These are phyloP conservation scores for Soucietia sequanensis DNA, from an alignment of 805 yeast genomes.

Conservation along the genomic window DNA sequence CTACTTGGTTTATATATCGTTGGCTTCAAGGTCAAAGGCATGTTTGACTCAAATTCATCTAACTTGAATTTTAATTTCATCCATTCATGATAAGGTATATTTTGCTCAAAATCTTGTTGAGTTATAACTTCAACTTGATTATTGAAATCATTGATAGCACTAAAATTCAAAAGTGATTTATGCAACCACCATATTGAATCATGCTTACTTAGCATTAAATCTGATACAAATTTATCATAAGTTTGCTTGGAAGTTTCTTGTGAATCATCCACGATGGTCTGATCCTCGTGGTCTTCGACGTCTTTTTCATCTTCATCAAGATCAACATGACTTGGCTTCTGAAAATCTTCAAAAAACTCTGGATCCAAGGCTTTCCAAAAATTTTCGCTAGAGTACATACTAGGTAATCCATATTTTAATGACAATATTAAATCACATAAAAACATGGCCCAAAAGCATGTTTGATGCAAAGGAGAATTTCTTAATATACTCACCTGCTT, in stretches of 20 bases:
- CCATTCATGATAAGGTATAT: slow-evolving; percentile 26
- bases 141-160: slow-evolving; percentile 29
- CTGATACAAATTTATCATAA: slow-evolving; percentile 1
- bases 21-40: slow-evolving; percentile 32
- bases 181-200: slow-evolving; percentile 37
- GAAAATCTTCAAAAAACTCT: slow-evolving; percentile 21
- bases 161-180: slow-evolving; percentile 25
- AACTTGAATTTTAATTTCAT: slow-evolving; percentile 20
- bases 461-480: slow-evolving; percentile 27
- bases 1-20: slow-evolving; percentile 27
- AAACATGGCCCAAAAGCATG: slow-evolving; percentile 38
- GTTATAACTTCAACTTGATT: slow-evolving; percentile 24
- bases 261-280: slow-evolving; percentile 3
- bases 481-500: slow-evolving; percentile 19
- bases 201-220: slow-evolving; percentile 11
- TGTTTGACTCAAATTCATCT: slow-evolving; percentile 25
- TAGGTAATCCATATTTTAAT: slow-evolving; percentile 28
- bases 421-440: slow-evolving; percentile 35
- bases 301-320: slow-evolving; percentile 7
- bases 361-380: slow-evolving; percentile 36
- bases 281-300: slow-evolving; percentile 3
- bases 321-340: slow-evolving; percentile 4
- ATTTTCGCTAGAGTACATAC: slow-evolving; percentile 28
- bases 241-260: slow-evolving; percentile 1
- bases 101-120: slow-evolving; percentile 21